Conservation (phyloP, 75 land plant genomes). For the Cryptomeria japonica region DNA sequence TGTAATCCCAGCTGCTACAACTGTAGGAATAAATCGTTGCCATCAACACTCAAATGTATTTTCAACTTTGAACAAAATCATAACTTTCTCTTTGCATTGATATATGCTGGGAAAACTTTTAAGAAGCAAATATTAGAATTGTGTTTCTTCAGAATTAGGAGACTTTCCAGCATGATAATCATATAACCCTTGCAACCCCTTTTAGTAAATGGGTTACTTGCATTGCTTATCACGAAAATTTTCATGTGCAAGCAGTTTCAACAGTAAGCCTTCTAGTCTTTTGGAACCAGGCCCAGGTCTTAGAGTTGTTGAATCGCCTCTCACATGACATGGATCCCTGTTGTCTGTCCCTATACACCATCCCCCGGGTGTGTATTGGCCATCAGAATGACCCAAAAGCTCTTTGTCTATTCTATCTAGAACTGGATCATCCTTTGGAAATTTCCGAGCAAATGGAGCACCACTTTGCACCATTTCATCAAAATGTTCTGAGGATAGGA, state of each 20-base stretch:
- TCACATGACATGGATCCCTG: conserved; percentile 57
- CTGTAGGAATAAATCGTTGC: background rate
- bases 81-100: background rate
- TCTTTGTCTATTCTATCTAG: conserved; percentile 70
- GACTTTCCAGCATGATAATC: background rate
- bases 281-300: conserved; percentile 57
- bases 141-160: background rate
- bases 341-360: conserved; percentile 66
- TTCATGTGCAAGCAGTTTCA: conserved; percentile 57
- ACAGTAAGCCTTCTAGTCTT: conserved; percentile 58
- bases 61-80: background rate
- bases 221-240: conserved; percentile 72
- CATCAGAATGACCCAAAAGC: conserved; percentile 42
- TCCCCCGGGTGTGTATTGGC: conserved; percentile 67
- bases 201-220: conserved; percentile 20
- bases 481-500: conserved; percentile 53
- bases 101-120: background rate
- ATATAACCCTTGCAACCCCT: background rate
- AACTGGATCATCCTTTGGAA: conserved; percentile 58
- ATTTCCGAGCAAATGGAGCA: conserved; percentile 71
- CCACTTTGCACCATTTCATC: conserved; percentile 74
- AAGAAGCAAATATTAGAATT: background rate
- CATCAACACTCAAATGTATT: background rate
- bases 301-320: conserved; percentile 45
- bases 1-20: background rate